Conservation (phyloP, 345 rosid species). For the Ricinus communis region DNA sequence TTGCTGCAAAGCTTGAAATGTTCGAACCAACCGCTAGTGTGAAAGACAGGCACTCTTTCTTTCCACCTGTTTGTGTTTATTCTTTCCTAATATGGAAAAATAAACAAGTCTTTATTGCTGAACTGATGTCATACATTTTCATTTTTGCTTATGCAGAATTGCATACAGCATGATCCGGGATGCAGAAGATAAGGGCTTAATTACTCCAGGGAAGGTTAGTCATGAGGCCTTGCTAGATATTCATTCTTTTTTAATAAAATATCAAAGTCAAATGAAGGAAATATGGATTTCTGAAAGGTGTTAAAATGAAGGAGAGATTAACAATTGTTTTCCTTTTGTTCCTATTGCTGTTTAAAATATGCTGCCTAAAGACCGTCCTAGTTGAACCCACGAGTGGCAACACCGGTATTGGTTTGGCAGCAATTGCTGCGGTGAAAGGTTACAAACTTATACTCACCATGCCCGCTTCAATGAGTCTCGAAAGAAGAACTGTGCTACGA, state of each 20-base stretch:
- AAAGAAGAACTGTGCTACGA: conserved; percentile 57
- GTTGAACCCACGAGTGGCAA: conserved; percentile 70
- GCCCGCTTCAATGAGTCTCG: conserved; percentile 58
- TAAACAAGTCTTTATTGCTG: not conserved
- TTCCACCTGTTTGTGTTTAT: not conserved
- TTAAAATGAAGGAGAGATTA: no score
- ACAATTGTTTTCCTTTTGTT: not conserved
- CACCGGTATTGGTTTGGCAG: conserved; percentile 79
- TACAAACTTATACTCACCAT: conserved; percentile 56
- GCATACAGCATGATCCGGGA: conserved; percentile 86
- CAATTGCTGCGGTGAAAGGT: conserved; percentile 61
- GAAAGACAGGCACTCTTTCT: conserved; percentile 62
- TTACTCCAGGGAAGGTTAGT: conserved; percentile 81
- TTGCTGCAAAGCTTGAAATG: conserved; percentile 93
- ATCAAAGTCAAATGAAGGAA: not conserved
- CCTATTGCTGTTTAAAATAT: not conserved
- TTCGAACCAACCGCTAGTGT: conserved; percentile 58
- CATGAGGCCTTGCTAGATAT: no score
- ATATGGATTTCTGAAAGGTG: no score
- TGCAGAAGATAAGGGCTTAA: conserved; percentile 79
- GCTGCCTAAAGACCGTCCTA: conserved; percentile 40
- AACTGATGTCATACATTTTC: not conserved
- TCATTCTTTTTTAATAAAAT: no score
- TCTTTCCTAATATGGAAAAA: not conserved
- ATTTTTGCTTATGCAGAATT: conserved; percentile 47